Percentiles rank a stretch among this genome's conserved stretches.
Evolutionary conservation across 352 stramenopile genomes (phyloP).

Genomic region (Pythium sp.): DNA sequence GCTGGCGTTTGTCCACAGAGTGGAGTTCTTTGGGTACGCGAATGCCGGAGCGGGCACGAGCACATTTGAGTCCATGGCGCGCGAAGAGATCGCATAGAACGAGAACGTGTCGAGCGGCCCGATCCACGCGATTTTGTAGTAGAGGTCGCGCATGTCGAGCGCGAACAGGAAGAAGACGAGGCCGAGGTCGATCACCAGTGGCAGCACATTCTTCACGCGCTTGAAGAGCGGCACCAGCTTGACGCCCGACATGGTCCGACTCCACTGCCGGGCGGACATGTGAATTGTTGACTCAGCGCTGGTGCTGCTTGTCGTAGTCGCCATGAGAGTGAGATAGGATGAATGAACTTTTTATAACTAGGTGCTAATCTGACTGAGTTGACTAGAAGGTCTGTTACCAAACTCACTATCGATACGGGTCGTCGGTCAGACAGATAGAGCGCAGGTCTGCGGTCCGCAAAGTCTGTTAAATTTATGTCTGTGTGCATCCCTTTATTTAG

Average conservation of each 20-base stretch:
- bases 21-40: constrained; percentile 4
- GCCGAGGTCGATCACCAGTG: constrained; percentile 6
- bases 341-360: too few relatives aligned
- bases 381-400: too few relatives aligned
- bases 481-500: neutral
- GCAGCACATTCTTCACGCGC: constrained; percentile 1
- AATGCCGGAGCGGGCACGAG: neutral
- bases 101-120: constrained; percentile 41
- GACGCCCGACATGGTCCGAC: neutral
- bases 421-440: too few relatives aligned
- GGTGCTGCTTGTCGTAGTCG: neutral
- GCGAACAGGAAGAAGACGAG: constrained; percentile 13
- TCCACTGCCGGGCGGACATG: neutral
- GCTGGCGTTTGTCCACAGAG: constrained; percentile 3
- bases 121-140: constrained; percentile 57
- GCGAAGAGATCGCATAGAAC: constrained; percentile 28
- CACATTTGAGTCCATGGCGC: constrained; percentile 15
- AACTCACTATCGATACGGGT: too few relatives aligned
- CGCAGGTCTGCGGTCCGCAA: too few relatives aligned
- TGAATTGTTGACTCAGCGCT: neutral
- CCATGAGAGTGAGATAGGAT: neutral
- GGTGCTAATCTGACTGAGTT: too few relatives aligned
- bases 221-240: constrained; percentile 1
- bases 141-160: constrained; percentile 42
- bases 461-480: too few relatives aligned